Percentiles rank a stretch among this genome's conserved stretches.
phyloP scores from a whole-genome alignment of 176 grass and related monocot genomes.

The Melocanna baccifera region DNA sequence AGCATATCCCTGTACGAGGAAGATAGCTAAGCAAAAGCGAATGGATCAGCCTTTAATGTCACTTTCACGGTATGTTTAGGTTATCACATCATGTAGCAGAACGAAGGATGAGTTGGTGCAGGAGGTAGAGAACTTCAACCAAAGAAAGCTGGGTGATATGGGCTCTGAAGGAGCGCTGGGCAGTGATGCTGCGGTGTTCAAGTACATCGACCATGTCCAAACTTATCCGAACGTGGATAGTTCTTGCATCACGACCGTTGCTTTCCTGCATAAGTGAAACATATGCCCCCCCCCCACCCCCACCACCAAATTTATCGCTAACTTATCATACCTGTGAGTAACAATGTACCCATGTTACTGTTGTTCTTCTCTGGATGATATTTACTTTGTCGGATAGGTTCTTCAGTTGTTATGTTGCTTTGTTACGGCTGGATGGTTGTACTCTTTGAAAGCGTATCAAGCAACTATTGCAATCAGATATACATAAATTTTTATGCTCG shows the following conservation, averaged over 20 bases:
- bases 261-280: constrained; percentile 56
- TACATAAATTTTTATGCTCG: background rate
- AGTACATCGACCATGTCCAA: constrained; percentile 70
- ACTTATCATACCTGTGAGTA: constrained; percentile 25
- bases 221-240: constrained; percentile 64
- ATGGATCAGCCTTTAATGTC: background rate
- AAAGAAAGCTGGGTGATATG: constrained; percentile 41
- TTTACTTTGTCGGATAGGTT: background rate
- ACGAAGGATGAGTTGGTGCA: constrained; percentile 81
- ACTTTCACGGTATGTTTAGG: constrained; percentile 33
- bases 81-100: constrained; percentile 79
- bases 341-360: constrained; percentile 27
- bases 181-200: constrained; percentile 51
- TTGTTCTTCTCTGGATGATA: constrained; percentile 13
- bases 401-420: background rate
- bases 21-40: background rate
- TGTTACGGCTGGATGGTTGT: background rate
- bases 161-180: constrained; percentile 1
- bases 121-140: constrained; percentile 76
- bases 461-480: background rate
- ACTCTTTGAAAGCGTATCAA: constrained; percentile 17
- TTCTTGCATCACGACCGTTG: constrained; percentile 58
- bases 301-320: background rate
- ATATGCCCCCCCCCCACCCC: background rate
- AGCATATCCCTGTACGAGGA: background rate